Conservation (phyloP, 108 stramenopile genomes). For the Nannochloropsis gaditana region DNA sequence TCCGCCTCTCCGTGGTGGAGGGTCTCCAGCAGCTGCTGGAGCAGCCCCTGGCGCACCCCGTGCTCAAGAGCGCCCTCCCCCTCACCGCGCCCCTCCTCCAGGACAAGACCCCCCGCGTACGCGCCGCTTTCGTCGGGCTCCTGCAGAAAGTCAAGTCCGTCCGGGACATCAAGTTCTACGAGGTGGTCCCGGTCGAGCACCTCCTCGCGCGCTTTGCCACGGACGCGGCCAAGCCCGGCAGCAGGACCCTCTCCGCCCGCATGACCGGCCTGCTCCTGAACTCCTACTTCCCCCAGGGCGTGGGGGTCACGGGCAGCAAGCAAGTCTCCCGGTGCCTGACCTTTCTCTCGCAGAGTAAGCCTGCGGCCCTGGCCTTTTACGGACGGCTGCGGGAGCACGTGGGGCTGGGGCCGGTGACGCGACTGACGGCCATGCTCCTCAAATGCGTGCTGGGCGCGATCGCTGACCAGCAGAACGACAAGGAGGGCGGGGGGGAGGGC, state of each 20-base stretch:
- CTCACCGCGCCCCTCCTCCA: constrained; percentile 73
- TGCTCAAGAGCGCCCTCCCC: constrained; percentile 76
- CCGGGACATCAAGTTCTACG: constrained; percentile 76
- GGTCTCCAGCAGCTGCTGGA: constrained; percentile 66
- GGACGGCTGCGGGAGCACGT: constrained; percentile 63
- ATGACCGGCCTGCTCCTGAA: constrained; percentile 71
- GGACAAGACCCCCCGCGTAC: constrained; percentile 78
- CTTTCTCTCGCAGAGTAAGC: constrained; percentile 64
- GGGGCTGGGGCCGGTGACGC: constrained; percentile 64
- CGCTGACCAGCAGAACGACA: not conserved
- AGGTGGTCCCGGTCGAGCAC: constrained; percentile 80
- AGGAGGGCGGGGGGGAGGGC: not conserved
- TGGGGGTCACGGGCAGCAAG: constrained; percentile 58
- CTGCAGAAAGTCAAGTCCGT: constrained; percentile 70
- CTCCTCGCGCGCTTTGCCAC: constrained; percentile 68
- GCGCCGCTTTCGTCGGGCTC: constrained; percentile 70
- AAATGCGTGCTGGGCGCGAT: constrained; percentile 55
- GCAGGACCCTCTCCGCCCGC: constrained; percentile 55
- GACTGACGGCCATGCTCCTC: constrained; percentile 70
- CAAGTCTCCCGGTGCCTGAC: constrained; percentile 70
- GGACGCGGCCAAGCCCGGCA: constrained; percentile 30
- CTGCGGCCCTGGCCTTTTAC: constrained; percentile 75
- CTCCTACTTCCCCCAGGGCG: constrained; percentile 79
- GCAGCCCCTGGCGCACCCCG: constrained; percentile 70
- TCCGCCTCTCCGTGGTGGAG: constrained; percentile 69